Evolutionary conservation across 495 filamentous ascomycete species (phyloP).

Genomic region (Immersiella caudata): DNA sequence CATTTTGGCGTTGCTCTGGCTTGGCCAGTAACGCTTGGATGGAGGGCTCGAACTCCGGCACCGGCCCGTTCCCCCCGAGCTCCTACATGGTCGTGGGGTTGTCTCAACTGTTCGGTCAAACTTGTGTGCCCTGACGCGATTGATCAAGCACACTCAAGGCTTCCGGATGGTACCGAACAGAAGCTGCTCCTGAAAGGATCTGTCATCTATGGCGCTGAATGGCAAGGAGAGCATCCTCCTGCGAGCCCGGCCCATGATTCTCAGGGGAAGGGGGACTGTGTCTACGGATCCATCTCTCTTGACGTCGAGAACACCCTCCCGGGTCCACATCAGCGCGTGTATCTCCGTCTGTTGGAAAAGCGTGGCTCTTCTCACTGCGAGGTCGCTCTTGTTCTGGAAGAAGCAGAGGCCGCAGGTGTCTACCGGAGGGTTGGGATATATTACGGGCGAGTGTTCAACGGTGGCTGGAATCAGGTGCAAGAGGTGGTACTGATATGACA

Average conservation of each 20-base stretch:
- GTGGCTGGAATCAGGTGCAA: not conserved
- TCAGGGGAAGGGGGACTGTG: not conserved
- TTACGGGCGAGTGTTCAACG: not conserved
- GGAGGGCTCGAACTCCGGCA: not conserved
- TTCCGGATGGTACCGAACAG: not conserved
- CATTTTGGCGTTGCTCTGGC: not conserved
- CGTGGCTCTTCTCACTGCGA: not conserved
- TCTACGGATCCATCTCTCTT: not conserved
- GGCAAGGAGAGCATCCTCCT: not conserved
- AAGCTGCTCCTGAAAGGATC: not conserved
- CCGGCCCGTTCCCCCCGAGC: not conserved
- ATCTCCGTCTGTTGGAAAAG: not conserved
- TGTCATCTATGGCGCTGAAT: not conserved
- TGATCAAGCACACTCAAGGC: not conserved
- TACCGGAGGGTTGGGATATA: not conserved
- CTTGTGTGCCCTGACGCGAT: not conserved
- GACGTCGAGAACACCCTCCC: not conserved
- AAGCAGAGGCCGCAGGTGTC: not conserved
- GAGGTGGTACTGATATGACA: not conserved
- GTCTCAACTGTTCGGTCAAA: not conserved
- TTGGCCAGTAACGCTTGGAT: not conserved
- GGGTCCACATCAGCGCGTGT: not conserved
- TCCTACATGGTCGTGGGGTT: not conserved
- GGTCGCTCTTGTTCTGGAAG: not conserved
- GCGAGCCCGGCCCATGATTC: not conserved